A percentile compares a stretch with the other conserved stretches of the same genome.
phyloP scores from a whole-genome alignment of 192 early-diverging fungal genomes.

The Entomortierella chlamydospora region DNA sequence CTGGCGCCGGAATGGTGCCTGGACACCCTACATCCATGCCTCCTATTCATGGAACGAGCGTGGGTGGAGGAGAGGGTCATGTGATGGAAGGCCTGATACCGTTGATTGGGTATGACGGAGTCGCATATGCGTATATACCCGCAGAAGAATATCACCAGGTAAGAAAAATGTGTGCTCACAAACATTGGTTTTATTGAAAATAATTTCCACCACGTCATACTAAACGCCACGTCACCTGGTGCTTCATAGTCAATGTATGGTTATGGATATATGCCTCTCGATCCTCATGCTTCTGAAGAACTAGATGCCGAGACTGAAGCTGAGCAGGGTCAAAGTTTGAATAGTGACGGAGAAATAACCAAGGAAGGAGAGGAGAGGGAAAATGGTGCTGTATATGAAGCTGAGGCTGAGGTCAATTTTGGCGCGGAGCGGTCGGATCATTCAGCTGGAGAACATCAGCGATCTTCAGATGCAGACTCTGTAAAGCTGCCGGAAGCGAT shows the following conservation, averaged over 20 bases:
- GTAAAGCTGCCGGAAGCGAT: no score
- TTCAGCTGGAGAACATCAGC: no score
- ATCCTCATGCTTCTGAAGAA: slow-evolving; percentile 3
- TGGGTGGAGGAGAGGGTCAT: slow-evolving; percentile 7
- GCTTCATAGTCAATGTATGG: slow-evolving; percentile 20
- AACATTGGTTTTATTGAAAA: no score
- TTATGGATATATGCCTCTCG: slow-evolving; percentile 35
- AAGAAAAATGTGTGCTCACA: neutral
- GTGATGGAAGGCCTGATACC: slow-evolving; percentile 43
- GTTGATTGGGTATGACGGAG: slow-evolving; percentile 37
- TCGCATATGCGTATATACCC: slow-evolving; percentile 37
- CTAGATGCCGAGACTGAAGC: neutral
- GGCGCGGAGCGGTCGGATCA: neutral
- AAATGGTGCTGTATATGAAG: neutral
- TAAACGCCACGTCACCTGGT: neutral
- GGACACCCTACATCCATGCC: slow-evolving; percentile 16
- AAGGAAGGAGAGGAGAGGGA: neutral
- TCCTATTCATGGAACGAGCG: neutral
- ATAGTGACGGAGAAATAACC: neutral
- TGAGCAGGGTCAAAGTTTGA: neutral
- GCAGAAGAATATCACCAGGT: slow-evolving; percentile 50
- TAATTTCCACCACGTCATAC: neutral
- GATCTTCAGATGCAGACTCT: no score
- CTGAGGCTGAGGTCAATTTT: neutral
- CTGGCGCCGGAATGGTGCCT: slow-evolving; percentile 19